These are phyloP conservation scores for Xenosphaeropsis pyriputrescens DNA, from an alignment of 2,329 filamentous ascomycete genomes.

Conservation along the genomic window DNA sequence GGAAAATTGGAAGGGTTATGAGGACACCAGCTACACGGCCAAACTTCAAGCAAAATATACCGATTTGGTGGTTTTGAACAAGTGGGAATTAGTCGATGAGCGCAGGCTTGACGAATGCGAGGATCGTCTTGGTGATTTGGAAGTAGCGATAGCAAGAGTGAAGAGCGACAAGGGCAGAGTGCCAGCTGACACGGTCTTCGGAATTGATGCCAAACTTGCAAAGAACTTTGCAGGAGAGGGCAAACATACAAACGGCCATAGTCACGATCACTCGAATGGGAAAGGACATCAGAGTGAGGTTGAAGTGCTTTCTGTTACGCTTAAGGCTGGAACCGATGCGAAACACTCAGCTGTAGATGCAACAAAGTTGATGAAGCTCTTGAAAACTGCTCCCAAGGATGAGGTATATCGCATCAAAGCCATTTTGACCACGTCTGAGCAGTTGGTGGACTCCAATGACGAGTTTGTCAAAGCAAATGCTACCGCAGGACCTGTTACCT, in stretches of 20 bases:
- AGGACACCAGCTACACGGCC: constrained; percentile 56
- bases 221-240: constrained; percentile 27
- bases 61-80: constrained; percentile 59
- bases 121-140: constrained; percentile 52
- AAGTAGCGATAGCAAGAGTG: constrained; percentile 55
- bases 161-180: constrained; percentile 76
- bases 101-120: constrained; percentile 46
- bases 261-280: constrained; percentile 20
- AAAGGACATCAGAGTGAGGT: constrained; percentile 67
- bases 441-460: constrained; percentile 35
- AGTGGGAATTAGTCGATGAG: constrained; percentile 53
- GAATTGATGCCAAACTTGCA: constrained; percentile 71
- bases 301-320: constrained; percentile 73
- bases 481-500: constrained; percentile 32
- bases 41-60: constrained; percentile 60
- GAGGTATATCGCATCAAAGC: constrained; percentile 94
- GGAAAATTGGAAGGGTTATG: constrained; percentile 64
- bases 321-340: constrained; percentile 28
- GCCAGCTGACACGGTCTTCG: constrained; percentile 66
- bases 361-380: constrained; percentile 48
- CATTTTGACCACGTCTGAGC: constrained; percentile 31
- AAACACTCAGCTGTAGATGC: constrained; percentile 30
- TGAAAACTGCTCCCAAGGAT: constrained; percentile 70
- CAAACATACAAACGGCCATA: constrained; percentile 13
- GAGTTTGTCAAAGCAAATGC: constrained; percentile 20